phyloP scores from a whole-genome alignment of 2,329 filamentous ascomycete genomes.

The Trichophaea hybrida region DNA sequence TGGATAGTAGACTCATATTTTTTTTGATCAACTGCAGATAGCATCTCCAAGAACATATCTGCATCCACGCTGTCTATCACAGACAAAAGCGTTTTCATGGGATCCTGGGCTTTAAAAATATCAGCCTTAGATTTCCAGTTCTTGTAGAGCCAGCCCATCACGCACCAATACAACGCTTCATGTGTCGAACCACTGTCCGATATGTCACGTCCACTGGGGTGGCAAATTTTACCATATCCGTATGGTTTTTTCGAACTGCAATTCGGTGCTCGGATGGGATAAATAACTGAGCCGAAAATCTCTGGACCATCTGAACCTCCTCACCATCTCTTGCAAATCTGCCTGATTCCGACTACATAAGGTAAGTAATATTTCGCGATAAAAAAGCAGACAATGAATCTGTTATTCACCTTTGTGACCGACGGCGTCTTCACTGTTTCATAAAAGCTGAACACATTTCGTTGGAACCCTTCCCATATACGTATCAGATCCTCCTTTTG shows the following conservation, averaged over 20 bases:
- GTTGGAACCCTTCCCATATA: neutral
- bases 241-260: slow-evolving; percentile 1
- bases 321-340: slow-evolving; percentile 1
- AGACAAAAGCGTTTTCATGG: neutral
- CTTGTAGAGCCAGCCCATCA: too few species aligned
- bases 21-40: neutral
- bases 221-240: slow-evolving; percentile 2
- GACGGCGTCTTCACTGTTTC: slow-evolving; percentile 2
- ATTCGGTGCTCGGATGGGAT: slow-evolving; percentile 1
- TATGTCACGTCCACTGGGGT: neutral
- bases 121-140: too few species aligned
- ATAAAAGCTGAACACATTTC: slow-evolving; percentile 7
- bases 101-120: too few species aligned
- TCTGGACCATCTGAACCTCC: neutral
- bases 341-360: neutral
- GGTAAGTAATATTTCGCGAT: neutral
- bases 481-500: neutral
- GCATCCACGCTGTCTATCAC: neutral
- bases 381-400: neutral
- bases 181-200: neutral
- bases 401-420: neutral
- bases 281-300: too few species aligned
- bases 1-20: neutral
- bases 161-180: slow-evolving; percentile 3
- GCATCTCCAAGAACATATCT: neutral